Base-by-base conservation (phyloP, 169 alveolate species). In the Cryptosporidium sp. region DNA sequence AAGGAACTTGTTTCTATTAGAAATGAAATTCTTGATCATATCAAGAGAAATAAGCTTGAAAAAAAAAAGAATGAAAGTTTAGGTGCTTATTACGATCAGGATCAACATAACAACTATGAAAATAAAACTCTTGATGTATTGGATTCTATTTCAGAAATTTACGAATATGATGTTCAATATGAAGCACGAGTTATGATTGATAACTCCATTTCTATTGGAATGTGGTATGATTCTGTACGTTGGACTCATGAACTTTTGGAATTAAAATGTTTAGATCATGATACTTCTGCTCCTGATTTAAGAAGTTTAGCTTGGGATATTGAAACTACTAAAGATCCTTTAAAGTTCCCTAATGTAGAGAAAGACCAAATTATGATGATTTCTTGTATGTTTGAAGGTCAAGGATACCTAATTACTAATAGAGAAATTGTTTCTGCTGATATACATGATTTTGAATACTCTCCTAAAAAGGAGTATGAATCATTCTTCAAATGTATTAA, bases 301-400 rank as follows among this genome's bases (percentile, higher is more conserved):
- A 95, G 95, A 91, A 94, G 97, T 37, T 94, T 98, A 53, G 99
- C 99, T 37, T 99, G 98, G 98, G 99, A 99, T 97, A 98, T 99
- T 44, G 99, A 99, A 94, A 97, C 98, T 91, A 96, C 97, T 75
- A 98, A 98, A 94, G 97, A 96, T 61, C 99, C 99, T 10, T 93
- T 98, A 70, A 97, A 98, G 94, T 99, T 99, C 92, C 99, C 99
- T 18, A 99, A 98, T 92, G 93, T 98, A 42, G 97, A 96, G 85
- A 92, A 92, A 23, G 99, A 97, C 86, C 84, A 86, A 48, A 87
- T 92, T 56, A 91, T 93, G 44, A 92, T 93, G 92, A 85, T 93
- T 60, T 97, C 99, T 14, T 95, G 96, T 92, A 97, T 97, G 98
- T 94, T 97, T 86, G 98, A 98, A 92, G 99, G 99, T 21, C 97